phyloP scores from a whole-genome alignment of 148 eudicot species.

The Bassia scoparia region DNA sequence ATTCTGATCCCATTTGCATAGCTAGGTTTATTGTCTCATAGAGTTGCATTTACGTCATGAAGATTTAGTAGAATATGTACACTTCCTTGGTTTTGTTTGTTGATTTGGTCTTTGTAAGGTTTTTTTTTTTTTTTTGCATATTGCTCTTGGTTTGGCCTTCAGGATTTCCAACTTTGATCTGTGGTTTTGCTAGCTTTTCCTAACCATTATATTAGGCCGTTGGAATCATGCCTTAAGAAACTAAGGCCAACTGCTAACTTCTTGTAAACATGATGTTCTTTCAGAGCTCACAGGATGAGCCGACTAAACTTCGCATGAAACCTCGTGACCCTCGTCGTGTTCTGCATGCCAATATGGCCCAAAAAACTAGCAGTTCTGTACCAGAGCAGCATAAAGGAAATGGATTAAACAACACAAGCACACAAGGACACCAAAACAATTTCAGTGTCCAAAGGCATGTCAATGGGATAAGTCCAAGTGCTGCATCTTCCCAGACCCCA shows the following conservation, averaged over 20 bases:
- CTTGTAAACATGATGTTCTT: slow-evolving; percentile 16
- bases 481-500: slow-evolving; percentile 27
- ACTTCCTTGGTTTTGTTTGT: background rate
- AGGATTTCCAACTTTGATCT: background rate
- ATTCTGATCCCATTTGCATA: no score
- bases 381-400: slow-evolving; percentile 42
- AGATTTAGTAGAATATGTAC: background rate
- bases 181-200: background rate
- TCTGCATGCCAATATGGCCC: slow-evolving; percentile 43
- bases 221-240: background rate
- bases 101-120: background rate
- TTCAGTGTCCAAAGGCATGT: slow-evolving; percentile 36
- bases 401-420: slow-evolving; percentile 22
- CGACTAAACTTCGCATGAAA: slow-evolving; percentile 75
- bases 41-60: background rate
- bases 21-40: background rate
- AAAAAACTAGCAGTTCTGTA: slow-evolving; percentile 36
- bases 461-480: slow-evolving; percentile 39
- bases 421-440: slow-evolving; percentile 39
- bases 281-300: slow-evolving; percentile 59
- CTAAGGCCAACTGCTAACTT: background rate
- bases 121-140: slow-evolving; percentile 2
- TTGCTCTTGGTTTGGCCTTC: background rate
- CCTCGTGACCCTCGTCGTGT: slow-evolving; percentile 95
- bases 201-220: background rate